Base-by-base conservation (phyloP, 2,329 filamentous ascomycete genomes). In the Colletotrichum noveboracense region DNA sequence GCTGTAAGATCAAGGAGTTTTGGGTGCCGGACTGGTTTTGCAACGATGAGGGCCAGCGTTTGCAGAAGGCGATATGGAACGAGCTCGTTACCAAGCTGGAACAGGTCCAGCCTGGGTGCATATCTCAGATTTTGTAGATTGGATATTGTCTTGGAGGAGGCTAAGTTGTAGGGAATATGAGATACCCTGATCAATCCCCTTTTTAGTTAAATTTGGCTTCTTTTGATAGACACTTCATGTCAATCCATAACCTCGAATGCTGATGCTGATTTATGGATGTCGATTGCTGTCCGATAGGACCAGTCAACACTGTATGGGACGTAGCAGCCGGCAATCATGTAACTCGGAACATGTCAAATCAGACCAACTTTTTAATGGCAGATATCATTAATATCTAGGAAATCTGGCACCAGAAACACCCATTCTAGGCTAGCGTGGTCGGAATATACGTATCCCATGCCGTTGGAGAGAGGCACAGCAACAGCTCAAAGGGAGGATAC, bases 1-100 rank as follows among this genome's bases (percentile, higher is more conserved):
- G 78, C 18, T 82, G 81, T 32, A 66, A 79, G 34, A 79, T 82
- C 48, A 77, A 68, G 64, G 82, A 83, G 80, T 52, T 81, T 16
- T 74, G 71, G 71, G 66, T 74, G 13, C 71, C 71, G 9, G 71
- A 74, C 16, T 74, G 71, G 71, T 14, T 64, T 10, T 66, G 52
- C 30, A 43, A 74, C 16, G 66, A 70, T 7, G 55, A 43, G 26
- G 71, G 71, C 30, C 58, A 74, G 34, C 38, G 34, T 8, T 43
- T 70, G 32, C 71, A 74, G 32, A 65, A 70, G 56, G n/a, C 9
- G 18, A 70, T 58, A 16, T 74, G 71, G 71, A 64, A 74, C 14
- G 58, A 74, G n/a, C 48, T 70, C 7, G 66, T 74, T 30, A 10
- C 48, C 12, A 64, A 56, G 43, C 65, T 74, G 43, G 71, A 74